Evolutionary conservation across 768 basidiomycete species (phyloP), one percentile per base, ranked within the genome.

Genomic region (Trametes cubensis): DNA sequence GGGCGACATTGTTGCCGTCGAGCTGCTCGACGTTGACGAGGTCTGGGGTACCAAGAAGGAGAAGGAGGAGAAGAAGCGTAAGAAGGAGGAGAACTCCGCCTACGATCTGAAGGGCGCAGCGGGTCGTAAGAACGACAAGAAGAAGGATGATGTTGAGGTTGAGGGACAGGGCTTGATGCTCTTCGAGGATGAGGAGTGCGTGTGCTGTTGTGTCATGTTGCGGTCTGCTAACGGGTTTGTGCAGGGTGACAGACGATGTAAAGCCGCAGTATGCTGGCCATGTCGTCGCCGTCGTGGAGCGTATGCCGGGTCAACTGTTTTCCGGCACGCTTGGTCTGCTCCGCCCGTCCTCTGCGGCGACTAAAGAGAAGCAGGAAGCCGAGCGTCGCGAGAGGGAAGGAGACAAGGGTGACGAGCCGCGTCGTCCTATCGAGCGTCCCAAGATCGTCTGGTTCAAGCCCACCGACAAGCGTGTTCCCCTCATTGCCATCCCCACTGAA

Each of bases 371-470:
- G 75, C 95, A 98, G 73, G 96, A 98, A 66, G 94, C 96, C 26
- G 97, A 99, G 74, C 86, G 97, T 40, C 88, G 95, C 58, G 97
- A 98, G 76, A 89, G 97, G 54, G 97, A 97, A 73, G 97, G 96
- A 48, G 94, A 95, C 71, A 87, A 87, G 63, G 90, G 86, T 45
- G 90, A 92, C 61, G 92, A 94, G 71, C 89, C 89, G 28, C 83
- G 89, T 68, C 88, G 89, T 47, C 86, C 87, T 1, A 86, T 90
- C 46, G 93, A 95, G 73, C 88, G 95, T 42, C 96, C 96, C 65
- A 98, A 98, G 82, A 99, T 99, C 66, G 95, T 99, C 48, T 99
- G 97, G 97, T 98, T 99, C 83, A 96, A 98, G 78, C 97, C 97
- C 4, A 98, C 96, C 26, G 95, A 98, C 80, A 99, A 99, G 76